Evolutionary conservation across 1,284 basidiomycete species (phyloP).

Genomic region (Ceratobasidium sp.): DNA sequence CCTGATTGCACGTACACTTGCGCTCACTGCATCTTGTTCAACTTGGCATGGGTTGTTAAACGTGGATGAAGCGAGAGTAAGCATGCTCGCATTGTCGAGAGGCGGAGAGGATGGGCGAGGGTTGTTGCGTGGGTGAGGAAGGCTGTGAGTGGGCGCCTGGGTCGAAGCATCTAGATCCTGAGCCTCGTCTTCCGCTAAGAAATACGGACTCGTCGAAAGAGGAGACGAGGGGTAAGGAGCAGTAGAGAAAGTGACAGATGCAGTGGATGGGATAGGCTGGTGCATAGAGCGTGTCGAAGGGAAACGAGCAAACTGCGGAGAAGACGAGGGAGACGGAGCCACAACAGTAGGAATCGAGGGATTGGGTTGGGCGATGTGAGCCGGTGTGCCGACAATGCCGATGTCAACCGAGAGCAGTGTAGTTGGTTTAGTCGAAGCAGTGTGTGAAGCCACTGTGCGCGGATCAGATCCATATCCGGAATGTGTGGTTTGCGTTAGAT

Average conservation of each 20-base stretch:
- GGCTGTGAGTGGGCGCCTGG: constrained; percentile 87
- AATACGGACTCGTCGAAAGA: constrained; percentile 32
- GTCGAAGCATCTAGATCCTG: constrained; percentile 52
- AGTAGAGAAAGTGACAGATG: constrained; percentile 72
- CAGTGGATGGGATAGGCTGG: constrained; percentile 67
- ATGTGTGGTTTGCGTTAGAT: constrained; percentile 73
- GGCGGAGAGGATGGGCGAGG: constrained; percentile 91
- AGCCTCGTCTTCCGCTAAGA: constrained; percentile 37
- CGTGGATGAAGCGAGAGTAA: constrained; percentile 93
- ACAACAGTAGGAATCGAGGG: constrained; percentile 53
- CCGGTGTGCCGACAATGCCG: constrained; percentile 67
- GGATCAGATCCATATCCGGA: constrained; percentile 58
- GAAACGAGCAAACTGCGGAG: constrained; percentile 48
- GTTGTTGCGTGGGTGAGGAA: constrained; percentile 94
- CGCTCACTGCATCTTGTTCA: constrained; percentile 71
- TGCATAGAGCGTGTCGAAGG: constrained; percentile 65
- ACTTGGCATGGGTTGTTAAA: constrained; percentile 72
- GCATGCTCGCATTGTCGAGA: constrained; percentile 87
- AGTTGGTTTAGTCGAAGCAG: constrained; percentile 93
- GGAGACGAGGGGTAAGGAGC: constrained; percentile 36
- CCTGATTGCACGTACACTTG: constrained; percentile 80
- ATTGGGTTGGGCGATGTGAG: constrained; percentile 86
- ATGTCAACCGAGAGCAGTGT: constrained; percentile 90
- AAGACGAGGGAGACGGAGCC: constrained; percentile 41
- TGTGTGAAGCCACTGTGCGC: constrained; percentile 74